A percentile compares a stretch with the other conserved stretches of the same genome.
phyloP scores from a whole-genome alignment of 768 basidiomycete species.

The Boletus rex-veris region DNA sequence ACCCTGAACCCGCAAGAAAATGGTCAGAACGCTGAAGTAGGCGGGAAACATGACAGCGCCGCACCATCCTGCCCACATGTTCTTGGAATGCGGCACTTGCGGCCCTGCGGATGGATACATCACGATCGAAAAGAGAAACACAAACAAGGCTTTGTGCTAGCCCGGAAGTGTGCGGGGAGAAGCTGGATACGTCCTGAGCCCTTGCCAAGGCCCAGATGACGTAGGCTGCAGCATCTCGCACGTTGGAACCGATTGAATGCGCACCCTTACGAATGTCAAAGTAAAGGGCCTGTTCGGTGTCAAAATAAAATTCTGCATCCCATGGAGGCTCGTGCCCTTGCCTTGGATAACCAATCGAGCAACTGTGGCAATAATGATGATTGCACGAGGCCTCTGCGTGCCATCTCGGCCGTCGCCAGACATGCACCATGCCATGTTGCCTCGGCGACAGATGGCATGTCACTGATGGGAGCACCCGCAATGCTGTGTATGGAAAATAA shows the following conservation, averaged over 20 bases:
- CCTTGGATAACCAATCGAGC: slow-evolving; percentile 81
- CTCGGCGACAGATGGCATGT: slow-evolving; percentile 76
- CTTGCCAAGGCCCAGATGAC: slow-evolving; percentile 93
- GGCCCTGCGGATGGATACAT: slow-evolving; percentile 90
- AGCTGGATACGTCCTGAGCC: slow-evolving; percentile 55
- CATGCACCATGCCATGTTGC: slow-evolving; percentile 94
- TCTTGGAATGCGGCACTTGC: slow-evolving; percentile 98
- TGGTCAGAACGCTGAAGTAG: slow-evolving; percentile 11
- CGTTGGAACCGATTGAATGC: slow-evolving; percentile 91
- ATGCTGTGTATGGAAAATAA: slow-evolving; percentile 77
- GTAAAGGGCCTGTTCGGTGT: slow-evolving; percentile 64
- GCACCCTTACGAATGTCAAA: slow-evolving; percentile 91
- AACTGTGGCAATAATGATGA: slow-evolving; percentile 55
- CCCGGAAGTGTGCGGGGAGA: slow-evolving; percentile 57
- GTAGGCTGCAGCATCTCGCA: slow-evolving; percentile 93
- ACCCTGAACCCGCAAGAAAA: slow-evolving; percentile 47
- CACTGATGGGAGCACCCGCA: slow-evolving; percentile 59
- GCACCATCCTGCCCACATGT: slow-evolving; percentile 88
- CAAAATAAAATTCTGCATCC: slow-evolving; percentile 10
- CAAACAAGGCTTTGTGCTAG: slow-evolving; percentile 73
- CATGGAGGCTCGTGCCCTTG: slow-evolving; percentile 26
- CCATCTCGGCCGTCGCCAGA: slow-evolving; percentile 89
- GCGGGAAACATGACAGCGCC: slow-evolving; percentile 23
- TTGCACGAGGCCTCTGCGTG: slow-evolving; percentile 71
- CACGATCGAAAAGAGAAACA: slow-evolving; percentile 86